Evolutionary conservation across 1,139 yeast species (phyloP), one percentile per base, ranked within the genome.

Genomic region (Candida albicans): DNA sequence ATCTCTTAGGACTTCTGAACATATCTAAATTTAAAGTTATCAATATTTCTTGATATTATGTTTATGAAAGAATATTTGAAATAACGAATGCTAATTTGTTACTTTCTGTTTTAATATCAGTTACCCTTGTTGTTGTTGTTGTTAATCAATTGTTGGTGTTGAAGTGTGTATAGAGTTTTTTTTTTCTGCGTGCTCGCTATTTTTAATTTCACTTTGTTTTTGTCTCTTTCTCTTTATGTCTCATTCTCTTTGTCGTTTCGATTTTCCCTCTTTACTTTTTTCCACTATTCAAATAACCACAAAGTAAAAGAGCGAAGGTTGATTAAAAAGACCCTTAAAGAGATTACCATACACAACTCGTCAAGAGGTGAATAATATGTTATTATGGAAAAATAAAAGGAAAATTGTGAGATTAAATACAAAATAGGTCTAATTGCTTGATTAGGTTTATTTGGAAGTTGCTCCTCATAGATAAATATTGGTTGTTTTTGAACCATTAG

Each of bases 1-100:
- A 24, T 33, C 37, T 41, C 33, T 36, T 38, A 30, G 48, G 48
- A 42, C 48, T 45, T 35, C 38, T 44, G 26, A 44, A 41, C 47
- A 44, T 43, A 22, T n/a, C 30, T 8, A 12, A 22, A 24, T 22
- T 7, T 8, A n/a, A 3, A 30, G 3, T 12, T 13, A 32, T 30
- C 29, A 8, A 4, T 4, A 11, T 30, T n/a, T 11, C 5, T 12
- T 11, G 15, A 30, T 12, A n/a, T 30, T 13, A n/a, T 3, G 10
- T 9, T 4, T 27, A 11, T 27, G 8, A n/a, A 27, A 27, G 12
- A 27, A 27, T 27, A 27, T 32, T 32, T 32, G 35, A 14, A 27
- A 27, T 10, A 11, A 27, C 11, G 4, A 27, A 11, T 27, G 30
- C 3, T 7, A 27, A 27, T 27, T 27, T 14, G 3, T 32, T 18